phyloP scores from a whole-genome alignment of 2,329 filamentous ascomycete genomes.

The Thelonectria blattea region DNA sequence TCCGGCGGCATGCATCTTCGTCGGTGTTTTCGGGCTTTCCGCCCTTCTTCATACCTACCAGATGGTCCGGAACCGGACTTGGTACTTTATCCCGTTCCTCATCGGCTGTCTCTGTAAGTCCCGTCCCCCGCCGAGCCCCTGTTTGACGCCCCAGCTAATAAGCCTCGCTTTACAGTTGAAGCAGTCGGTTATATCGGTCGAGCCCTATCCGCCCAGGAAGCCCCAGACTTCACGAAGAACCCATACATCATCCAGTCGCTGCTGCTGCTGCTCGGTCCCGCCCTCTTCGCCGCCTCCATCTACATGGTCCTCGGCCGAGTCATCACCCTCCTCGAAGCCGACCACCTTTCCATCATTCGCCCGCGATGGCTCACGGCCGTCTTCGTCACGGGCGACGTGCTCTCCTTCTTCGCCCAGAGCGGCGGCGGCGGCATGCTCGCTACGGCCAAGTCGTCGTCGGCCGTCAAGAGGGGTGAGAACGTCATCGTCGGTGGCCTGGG shows the following conservation, averaged over 20 bases:
- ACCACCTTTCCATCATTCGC: conserved; percentile 48
- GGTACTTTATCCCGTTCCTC: conserved; percentile 60
- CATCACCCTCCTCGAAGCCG: conserved; percentile 47
- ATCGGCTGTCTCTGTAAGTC: conserved; percentile 58
- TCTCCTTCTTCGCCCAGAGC: conserved; percentile 49
- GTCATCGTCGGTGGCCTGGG: conserved; percentile 59
- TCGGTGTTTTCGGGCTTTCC: conserved; percentile 47
- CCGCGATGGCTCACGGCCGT: conserved; percentile 55
- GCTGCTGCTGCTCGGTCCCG: conserved; percentile 47
- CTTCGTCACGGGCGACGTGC: conserved; percentile 57
- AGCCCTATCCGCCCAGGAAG: conserved; percentile 49
- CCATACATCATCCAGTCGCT: conserved; percentile 50
- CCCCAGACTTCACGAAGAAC: conserved; percentile 43
- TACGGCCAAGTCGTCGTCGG: conserved; percentile 33
- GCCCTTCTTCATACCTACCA: conserved; percentile 49
- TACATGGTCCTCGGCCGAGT: conserved; percentile 55
- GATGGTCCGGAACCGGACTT: conserved; percentile 49
- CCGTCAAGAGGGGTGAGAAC: conserved; percentile 48
- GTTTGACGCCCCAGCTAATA: too few species aligned
- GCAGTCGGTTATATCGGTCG: conserved; percentile 54
- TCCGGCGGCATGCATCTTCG: conserved; percentile 50
- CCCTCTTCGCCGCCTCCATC: conserved; percentile 52
- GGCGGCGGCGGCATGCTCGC: conserved; percentile 38
- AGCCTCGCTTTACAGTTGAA: conserved; percentile 29
- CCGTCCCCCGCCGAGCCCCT: not conserved